Evolutionary conservation across 305 asterid genomes (phyloP).

Genomic region (Euphrasia arctica): DNA sequence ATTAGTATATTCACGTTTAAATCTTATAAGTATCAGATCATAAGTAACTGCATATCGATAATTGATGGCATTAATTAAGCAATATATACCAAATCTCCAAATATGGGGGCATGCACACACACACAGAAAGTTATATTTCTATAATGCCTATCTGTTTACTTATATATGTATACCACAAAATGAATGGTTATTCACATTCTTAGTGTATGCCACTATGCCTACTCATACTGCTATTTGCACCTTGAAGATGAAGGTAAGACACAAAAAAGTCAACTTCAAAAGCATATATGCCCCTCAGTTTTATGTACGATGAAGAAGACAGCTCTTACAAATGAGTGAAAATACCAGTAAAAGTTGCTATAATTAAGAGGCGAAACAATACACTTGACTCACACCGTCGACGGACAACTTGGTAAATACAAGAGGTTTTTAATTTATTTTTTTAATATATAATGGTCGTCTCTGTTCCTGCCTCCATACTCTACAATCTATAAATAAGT

Average conservation of each 20-base stretch:
- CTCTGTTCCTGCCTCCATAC: too few relatives aligned
- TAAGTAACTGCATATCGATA: conserved; percentile 1
- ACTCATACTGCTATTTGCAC: neutral
- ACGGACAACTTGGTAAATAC: neutral
- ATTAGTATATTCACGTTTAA: neutral
- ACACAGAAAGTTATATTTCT: too few relatives aligned
- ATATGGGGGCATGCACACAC: neutral
- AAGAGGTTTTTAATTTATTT: neutral
- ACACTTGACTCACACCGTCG: neutral
- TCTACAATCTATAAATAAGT: too few relatives aligned
- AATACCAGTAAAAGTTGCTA: neutral
- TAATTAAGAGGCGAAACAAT: neutral
- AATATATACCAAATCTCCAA: neutral
- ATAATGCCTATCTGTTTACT: too few relatives aligned
- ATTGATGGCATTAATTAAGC: neutral
- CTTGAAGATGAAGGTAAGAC: neutral
- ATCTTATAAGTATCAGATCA: neutral
- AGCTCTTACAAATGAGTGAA: neutral
- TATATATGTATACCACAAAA: too few relatives aligned
- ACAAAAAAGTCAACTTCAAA: neutral
- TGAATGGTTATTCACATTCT: neutral
- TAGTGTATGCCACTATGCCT: neutral
- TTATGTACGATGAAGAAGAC: neutral
- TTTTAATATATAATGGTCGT: neutral
- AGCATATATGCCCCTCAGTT: neutral